Base-by-base conservation (phyloP, 1,284 basidiomycete genomes). In the Pisolithus thermaeus region DNA sequence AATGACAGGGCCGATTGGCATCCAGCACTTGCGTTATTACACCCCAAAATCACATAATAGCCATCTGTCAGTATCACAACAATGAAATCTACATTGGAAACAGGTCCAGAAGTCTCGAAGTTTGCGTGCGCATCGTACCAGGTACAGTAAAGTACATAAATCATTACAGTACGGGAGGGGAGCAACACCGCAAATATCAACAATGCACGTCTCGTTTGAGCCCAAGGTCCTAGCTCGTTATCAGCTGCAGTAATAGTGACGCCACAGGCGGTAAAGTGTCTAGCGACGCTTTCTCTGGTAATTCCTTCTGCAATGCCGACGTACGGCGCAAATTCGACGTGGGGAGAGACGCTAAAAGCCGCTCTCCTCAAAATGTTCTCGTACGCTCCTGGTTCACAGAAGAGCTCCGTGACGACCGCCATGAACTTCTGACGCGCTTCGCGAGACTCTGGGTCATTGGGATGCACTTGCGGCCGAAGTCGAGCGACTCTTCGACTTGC, bases 401-500 rank as follows among this genome's bases (percentile, higher is more conserved):
- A 73, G 49, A 76, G 58, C 46, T 70, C 66, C 14, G 66, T 67
- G 11, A 68, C 69, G 38, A 65, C 56, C 0, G 62, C 50, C 65
- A 70, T 70, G 58, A 73, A 76, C 57, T 67, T 70, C 38, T 67
- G 68, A 50, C 68, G 68, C 8, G 49, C 59, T 50, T 61, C 72
- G 56, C 57, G 66, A 42, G 52, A 64, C 27, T 64, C 59, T 43
- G 61, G 58, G 47, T 63, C 63, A 18, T 54, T 63, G 0, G 61
- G 50, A 44, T 64, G 58, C 12, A 70, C 60, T 6, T 61, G 46
- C 2, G 74, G 74, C 23, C 73, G 69, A 36, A 76, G 67, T 18
- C 71, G 72, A 4, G 75, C 73, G 18, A 75, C 70, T 14, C 61
- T 67, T 22, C 74, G 67, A 56, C 70, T 73, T 1, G 74, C 74